Evolutionary conservation across 768 basidiomycete genomes (phyloP).

Genomic region (Coprinopsis cinerea): DNA sequence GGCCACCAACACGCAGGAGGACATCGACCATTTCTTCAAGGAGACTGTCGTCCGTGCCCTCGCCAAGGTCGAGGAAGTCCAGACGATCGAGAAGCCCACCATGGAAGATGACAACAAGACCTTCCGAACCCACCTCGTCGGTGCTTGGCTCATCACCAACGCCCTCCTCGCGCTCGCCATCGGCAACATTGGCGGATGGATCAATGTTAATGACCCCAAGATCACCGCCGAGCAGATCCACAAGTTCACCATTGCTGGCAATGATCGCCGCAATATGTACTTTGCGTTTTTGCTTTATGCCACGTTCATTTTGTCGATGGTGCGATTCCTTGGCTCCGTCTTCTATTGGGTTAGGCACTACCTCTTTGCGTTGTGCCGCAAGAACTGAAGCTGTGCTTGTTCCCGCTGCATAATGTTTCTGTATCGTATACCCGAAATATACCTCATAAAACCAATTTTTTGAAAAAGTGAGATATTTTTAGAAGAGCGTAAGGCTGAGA

Average conservation of each 20-base stretch:
- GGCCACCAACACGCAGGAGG: conserved; percentile 73
- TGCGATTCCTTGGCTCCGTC: conserved; percentile 73
- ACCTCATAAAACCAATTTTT: too few relatives aligned
- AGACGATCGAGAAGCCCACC: conserved; percentile 68
- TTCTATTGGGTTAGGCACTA: too few relatives aligned
- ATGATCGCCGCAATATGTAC: conserved; percentile 47
- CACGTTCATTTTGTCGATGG: conserved; percentile 64
- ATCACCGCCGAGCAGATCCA: conserved; percentile 22
- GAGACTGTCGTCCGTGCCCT: conserved; percentile 86
- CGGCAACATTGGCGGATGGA: conserved; percentile 65
- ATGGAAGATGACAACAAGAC: conserved; percentile 89
- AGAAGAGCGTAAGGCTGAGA: too few relatives aligned
- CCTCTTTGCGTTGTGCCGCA: conserved; percentile 24
- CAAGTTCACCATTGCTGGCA: conserved; percentile 36
- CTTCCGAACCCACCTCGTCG: conserved; percentile 87
- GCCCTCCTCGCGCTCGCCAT: conserved; percentile 67
- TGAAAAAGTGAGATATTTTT: too few relatives aligned
- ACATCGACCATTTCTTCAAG: conserved; percentile 87
- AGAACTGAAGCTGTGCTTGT: conserved; percentile 1
- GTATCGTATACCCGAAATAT: too few relatives aligned
- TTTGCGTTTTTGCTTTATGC: conserved; percentile 77
- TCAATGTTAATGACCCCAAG: conserved; percentile 18
- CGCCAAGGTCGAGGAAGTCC: conserved; percentile 61
- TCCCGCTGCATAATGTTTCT: background rate
- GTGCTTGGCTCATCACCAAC: conserved; percentile 75